Base-by-base conservation (phyloP, 345 rosid species). In the Sonneratia alba region DNA sequence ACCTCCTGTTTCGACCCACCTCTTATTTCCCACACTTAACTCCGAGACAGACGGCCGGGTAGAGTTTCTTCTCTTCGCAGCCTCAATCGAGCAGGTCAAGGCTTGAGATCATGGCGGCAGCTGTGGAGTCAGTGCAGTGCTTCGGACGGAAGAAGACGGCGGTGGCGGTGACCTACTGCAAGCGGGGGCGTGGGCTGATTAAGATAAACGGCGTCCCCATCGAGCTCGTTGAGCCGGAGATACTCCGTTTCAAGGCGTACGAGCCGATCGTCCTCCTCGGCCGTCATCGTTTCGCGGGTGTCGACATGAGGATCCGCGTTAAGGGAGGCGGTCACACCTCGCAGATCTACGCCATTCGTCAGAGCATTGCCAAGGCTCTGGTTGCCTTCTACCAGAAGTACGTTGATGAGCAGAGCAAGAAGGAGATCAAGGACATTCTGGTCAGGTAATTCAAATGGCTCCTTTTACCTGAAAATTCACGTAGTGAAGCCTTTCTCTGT, bases 281-380 rank as follows among this genome's bases (percentile, higher is more conserved):
- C 12, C 85, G 89, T 2, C 91, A 86, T 42, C 89, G 93, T 36
- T 91, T 89, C 79, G 87, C 85, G 0, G 89, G 88, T 4, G 93
- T 89, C 1, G 96, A 89, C 72, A 87, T 87, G 88, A 75, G 92
- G 77, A 86, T 87, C 74, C 85, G 89, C 19, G 92, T 87, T 57
- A 87, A 87, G 72, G 89, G 89, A 7, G 91, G 91, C 24, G 91
- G 91, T 3, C 86, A 87, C 81, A 85, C 89, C 8, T 85, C 89
- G 56, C 98, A 92, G 88, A 89, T 92, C 55, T 92, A 90, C 74
- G 98, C 98, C 0, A 92, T 92, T 51, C 82, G 98, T 55, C 98
- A 92, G 87, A 90, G 96, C 78, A 92, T 92, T 4, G 94, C 96
- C 0, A 92, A 92, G 81, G 96, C 98, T 10, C 82, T 92, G 1